phyloP scores from a whole-genome alignment of 1,284 basidiomycete genomes.

The Marasmius oreades region DNA sequence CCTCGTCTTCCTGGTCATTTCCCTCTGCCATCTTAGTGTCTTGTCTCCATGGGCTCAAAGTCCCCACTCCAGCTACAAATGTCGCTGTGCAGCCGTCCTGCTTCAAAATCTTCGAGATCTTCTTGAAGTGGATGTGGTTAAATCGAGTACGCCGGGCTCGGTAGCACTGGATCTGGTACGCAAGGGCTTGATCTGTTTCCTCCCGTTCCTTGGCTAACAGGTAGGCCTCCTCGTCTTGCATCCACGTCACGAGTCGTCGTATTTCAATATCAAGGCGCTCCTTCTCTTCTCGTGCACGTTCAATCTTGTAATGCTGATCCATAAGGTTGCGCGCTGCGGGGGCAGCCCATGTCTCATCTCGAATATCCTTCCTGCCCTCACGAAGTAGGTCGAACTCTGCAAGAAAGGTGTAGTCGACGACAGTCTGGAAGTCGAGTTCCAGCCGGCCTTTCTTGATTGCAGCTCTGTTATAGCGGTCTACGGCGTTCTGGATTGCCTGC shows the following conservation, averaged over 20 bases:
- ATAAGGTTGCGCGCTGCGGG: conserved; percentile 15
- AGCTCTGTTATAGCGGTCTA: not conserved
- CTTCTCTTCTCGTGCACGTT: too few relatives aligned
- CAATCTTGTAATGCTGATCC: conserved; percentile 18
- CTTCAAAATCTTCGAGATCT: too few relatives aligned
- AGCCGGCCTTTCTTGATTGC: not conserved
- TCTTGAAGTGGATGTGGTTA: too few relatives aligned
- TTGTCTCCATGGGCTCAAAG: too few relatives aligned
- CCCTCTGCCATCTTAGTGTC: too few relatives aligned
- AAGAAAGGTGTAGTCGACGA: conserved; percentile 20
- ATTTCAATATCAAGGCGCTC: conserved; percentile 23
- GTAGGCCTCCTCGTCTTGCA: conserved; percentile 18
- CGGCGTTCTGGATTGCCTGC: conserved; percentile 5
- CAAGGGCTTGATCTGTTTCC: not conserved
- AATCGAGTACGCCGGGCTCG: too few relatives aligned
- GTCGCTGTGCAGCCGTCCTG: too few relatives aligned
- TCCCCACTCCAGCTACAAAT: too few relatives aligned
- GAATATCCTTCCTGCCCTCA: conserved; percentile 18
- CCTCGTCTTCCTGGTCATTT: too few relatives aligned
- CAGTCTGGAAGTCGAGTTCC: conserved; percentile 15
- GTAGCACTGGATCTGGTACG: too few relatives aligned
- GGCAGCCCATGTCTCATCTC: conserved; percentile 17
- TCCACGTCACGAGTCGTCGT: conserved; percentile 18
- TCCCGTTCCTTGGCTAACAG: not conserved
- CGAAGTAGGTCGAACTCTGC: conserved; percentile 25